Conservation (phyloP, 495 filamentous ascomycete genomes). For the Penicillium herquei region DNA sequence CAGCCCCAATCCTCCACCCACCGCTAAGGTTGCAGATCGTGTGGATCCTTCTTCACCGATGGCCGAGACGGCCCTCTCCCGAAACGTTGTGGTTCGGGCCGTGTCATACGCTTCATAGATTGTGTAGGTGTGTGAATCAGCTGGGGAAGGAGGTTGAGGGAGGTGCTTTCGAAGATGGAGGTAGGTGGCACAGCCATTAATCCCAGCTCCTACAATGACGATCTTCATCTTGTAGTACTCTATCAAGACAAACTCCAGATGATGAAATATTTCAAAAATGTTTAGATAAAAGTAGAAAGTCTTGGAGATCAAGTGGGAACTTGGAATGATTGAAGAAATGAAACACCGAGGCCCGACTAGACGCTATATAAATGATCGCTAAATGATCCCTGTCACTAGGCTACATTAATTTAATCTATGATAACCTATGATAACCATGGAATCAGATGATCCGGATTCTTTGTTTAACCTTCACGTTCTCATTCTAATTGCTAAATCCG, state of each 20-base stretch:
- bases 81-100: constrained; percentile 16
- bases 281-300: too few species aligned
- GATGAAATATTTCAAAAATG: neutral
- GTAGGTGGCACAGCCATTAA: constrained; percentile 47
- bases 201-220: constrained; percentile 53
- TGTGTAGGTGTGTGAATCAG: constrained; percentile 29
- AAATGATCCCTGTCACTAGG: too few species aligned
- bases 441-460: too few species aligned
- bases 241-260: neutral
- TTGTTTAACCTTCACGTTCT: too few species aligned
- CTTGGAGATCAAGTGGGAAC: too few species aligned
- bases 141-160: constrained; percentile 21
- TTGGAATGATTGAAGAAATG: too few species aligned
- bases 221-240: constrained; percentile 44
- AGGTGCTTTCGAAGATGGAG: constrained; percentile 51
- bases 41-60: constrained; percentile 7
- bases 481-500: too few species aligned
- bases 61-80: constrained; percentile 10
- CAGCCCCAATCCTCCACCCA: constrained; percentile 52
- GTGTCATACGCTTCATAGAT: constrained; percentile 41
- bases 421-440: too few species aligned
- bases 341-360: too few species aligned
- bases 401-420: too few species aligned
- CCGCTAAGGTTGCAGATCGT: constrained; percentile 32
- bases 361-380: too few species aligned